A percentile compares a stretch with the other conserved stretches of the same genome.
Conservation (phyloP, 192 early-diverging fungal genomes). For the Gonapodya prolifera region DNA sequence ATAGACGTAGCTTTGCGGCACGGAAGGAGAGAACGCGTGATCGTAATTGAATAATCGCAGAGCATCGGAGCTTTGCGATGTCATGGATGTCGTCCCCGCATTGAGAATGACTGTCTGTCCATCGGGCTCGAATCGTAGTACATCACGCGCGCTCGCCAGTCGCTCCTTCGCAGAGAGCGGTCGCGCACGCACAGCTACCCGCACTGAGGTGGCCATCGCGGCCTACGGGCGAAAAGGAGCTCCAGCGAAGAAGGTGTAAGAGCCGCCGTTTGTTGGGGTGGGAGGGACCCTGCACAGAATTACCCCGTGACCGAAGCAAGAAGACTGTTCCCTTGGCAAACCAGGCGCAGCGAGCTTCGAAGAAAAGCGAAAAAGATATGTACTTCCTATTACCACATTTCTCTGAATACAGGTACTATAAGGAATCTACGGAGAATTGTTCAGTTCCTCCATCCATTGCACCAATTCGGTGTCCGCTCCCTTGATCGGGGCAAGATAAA, state of each 20-base stretch:
- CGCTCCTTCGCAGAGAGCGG: conserved; percentile 64
- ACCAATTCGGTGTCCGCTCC: not conserved
- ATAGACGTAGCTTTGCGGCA: conserved; percentile 44
- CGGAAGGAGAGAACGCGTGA: conserved; percentile 45
- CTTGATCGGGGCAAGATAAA: not conserved
- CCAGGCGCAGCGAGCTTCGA: not conserved
- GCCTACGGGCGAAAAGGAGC: too few relatives aligned
- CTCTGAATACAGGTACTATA: not conserved
- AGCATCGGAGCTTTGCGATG: not conserved
- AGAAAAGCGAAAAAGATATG: too few relatives aligned
- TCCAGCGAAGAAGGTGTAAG: too few relatives aligned
- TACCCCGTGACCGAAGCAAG: not conserved
- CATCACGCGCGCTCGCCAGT: conserved; percentile 24
- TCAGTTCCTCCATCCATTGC: not conserved
- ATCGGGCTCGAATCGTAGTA: not conserved
- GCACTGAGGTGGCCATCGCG: conserved; percentile 22
- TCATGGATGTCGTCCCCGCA: not conserved
- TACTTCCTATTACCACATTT: not conserved
- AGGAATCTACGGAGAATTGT: not conserved
- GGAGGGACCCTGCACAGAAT: not conserved
- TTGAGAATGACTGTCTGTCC: not conserved
- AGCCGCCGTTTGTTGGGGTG: too few relatives aligned
- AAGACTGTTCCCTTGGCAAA: not conserved
- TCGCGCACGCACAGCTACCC: conserved; percentile 68
- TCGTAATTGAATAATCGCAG: conserved; percentile 53